Evolutionary conservation across 805 yeast genomes (phyloP).

Genomic region (Yamadazyma scolyti): DNA sequence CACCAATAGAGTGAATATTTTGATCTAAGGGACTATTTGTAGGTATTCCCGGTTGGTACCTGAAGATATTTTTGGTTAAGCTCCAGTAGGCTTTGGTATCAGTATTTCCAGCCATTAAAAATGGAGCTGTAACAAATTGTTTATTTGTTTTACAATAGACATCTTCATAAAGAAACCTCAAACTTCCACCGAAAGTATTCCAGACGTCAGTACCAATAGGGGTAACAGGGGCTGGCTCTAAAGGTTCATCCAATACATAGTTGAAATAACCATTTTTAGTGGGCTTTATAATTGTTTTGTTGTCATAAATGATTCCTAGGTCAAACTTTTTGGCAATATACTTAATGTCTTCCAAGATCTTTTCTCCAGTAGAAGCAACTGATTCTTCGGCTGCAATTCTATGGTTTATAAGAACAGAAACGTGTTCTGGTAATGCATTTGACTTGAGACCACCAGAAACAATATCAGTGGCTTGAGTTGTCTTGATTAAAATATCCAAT

Average conservation of each 20-base stretch:
- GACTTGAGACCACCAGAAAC: conserved; percentile 47
- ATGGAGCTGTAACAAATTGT: conserved; percentile 30
- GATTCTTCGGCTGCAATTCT: conserved; percentile 45
- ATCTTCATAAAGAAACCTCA: conserved; percentile 37
- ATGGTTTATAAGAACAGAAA: conserved; percentile 39
- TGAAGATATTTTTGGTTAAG: conserved; percentile 33
- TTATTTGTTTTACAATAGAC: conserved; percentile 20
- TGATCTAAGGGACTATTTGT: conserved; percentile 15
- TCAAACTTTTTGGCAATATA: conserved; percentile 32
- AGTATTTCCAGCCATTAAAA: conserved; percentile 34
- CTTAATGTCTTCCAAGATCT: conserved; percentile 26
- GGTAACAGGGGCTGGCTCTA: conserved; percentile 39
- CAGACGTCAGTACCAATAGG: conserved; percentile 30
- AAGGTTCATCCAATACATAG: conserved; percentile 19
- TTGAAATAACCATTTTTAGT: conserved; percentile 23
- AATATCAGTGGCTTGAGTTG: conserved; percentile 48
- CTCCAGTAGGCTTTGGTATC: conserved; percentile 42
- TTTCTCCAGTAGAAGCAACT: conserved; percentile 27
- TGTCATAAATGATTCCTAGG: conserved; percentile 30
- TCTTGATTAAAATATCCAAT: conserved; percentile 36
- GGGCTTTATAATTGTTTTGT: conserved; percentile 10
- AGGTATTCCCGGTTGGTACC: conserved; percentile 27
- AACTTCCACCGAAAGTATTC: conserved; percentile 33
- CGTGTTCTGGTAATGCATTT: conserved; percentile 50
- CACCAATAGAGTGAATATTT: conserved; percentile 34